Conservation (phyloP, 495 filamentous ascomycete species). For the Margaritispora aquatica region DNA sequence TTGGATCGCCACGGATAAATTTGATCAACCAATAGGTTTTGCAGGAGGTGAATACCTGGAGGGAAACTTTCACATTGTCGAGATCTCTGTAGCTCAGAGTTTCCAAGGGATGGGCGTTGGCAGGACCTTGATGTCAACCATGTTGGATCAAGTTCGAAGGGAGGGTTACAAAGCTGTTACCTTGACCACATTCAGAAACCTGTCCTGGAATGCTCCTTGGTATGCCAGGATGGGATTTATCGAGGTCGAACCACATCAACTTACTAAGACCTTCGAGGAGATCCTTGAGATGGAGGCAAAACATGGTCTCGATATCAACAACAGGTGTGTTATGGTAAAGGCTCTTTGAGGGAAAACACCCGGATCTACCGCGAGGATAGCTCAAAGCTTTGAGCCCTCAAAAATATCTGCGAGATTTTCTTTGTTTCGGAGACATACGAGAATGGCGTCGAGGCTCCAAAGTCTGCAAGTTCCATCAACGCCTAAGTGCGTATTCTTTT, state of each 20-base stretch:
- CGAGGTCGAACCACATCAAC: slow-evolving; percentile 11
- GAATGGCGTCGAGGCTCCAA: no score
- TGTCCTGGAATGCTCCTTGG: slow-evolving; percentile 24
- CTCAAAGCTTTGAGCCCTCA: not conserved
- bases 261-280: slow-evolving; percentile 12
- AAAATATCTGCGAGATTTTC: not conserved
- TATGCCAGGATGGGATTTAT: slow-evolving; percentile 20
- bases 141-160: slow-evolving; percentile 12
- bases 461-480: no score
- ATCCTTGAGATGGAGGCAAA: slow-evolving; percentile 14
- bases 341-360: slow-evolving; percentile 5
- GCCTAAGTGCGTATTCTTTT: not conserved
- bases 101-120: slow-evolving; percentile 23
- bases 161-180: slow-evolving; percentile 17
- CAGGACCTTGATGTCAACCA: slow-evolving; percentile 16
- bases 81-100: slow-evolving; percentile 20
- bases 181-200: slow-evolving; percentile 18
- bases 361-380: no score
- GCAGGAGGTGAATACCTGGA: slow-evolving; percentile 16
- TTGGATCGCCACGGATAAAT: slow-evolving; percentile 18
- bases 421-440: not conserved
- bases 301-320: slow-evolving; percentile 13
- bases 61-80: slow-evolving; percentile 21
- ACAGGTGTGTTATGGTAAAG: slow-evolving; percentile 22
- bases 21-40: slow-evolving; percentile 23